These are phyloP conservation scores for Phytophthora fragariaefolia DNA, from an alignment of 352 stramenopile species.

Conservation along the genomic window DNA sequence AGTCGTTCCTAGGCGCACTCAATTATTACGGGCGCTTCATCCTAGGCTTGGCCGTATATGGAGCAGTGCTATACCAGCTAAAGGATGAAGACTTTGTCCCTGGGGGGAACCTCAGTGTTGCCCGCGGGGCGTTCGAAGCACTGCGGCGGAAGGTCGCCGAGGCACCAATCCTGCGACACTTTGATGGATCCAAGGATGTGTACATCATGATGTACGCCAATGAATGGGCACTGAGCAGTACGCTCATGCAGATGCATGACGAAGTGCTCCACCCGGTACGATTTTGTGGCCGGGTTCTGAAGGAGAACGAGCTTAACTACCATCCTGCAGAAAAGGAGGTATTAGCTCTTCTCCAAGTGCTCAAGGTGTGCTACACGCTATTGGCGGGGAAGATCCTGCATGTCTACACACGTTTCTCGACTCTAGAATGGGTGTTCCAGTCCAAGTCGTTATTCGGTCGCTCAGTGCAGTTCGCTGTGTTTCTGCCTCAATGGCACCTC, in stretches of 20 bases:
- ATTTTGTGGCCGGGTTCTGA: neutral
- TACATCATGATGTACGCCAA: too few species aligned
- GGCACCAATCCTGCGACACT: constrained; percentile 21
- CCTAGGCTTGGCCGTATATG: constrained; percentile 26
- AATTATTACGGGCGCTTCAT: constrained; percentile 42
- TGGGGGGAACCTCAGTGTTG: neutral
- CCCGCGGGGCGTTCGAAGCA: constrained; percentile 4
- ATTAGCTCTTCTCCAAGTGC: neutral
- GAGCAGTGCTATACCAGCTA: constrained; percentile 20
- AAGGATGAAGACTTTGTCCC: constrained; percentile 8
- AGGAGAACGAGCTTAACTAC: neutral
- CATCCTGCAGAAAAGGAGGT: neutral
- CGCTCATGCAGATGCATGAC: too few species aligned
- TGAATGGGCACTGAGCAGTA: too few species aligned
- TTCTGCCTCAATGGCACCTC: neutral
- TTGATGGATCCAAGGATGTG: too few species aligned
- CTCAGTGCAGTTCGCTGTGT: neutral
- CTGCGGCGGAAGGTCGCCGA: constrained; percentile 18
- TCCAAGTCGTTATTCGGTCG: neutral
- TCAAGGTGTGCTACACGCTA: neutral
- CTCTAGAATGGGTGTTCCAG: neutral
- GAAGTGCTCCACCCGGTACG: neutral
- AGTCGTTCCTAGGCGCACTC: constrained; percentile 28
- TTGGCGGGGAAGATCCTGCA: neutral
- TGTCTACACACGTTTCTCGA: too few species aligned